phyloP scores from a whole-genome alignment of 2,329 filamentous ascomycete genomes.

The Sporothrix variecibatus region DNA sequence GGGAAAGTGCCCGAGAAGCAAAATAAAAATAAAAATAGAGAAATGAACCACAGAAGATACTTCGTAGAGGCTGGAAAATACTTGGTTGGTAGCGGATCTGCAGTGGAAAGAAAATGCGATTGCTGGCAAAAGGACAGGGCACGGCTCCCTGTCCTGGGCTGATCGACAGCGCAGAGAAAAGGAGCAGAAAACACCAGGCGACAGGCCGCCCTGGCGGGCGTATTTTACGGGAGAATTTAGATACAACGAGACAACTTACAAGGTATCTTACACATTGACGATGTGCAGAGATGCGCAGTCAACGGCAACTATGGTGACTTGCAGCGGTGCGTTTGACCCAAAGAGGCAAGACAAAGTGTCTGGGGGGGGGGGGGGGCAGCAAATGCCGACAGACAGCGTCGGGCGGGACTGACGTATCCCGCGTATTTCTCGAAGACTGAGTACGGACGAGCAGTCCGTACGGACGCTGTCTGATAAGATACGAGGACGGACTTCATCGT shows the following conservation, averaged over 20 bases:
- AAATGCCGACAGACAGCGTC: neutral
- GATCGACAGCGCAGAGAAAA: slow-evolving; percentile 1
- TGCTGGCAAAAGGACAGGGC: neutral
- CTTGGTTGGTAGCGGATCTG: neutral
- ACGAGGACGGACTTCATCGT: neutral
- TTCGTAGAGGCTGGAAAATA: neutral
- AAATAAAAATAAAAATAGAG: neutral
- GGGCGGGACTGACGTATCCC: neutral
- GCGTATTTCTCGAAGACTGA: neutral
- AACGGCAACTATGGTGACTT: too few relatives aligned
- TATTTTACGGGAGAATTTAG: too few relatives aligned
- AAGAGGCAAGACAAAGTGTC: neutral
- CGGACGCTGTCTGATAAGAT: neutral
- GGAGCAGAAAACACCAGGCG: neutral
- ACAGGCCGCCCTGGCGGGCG: neutral
- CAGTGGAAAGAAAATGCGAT: neutral
- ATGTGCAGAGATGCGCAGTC: too few relatives aligned
- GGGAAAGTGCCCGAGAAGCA: too few relatives aligned
- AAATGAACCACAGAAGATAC: neutral
- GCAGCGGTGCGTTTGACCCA: neutral
- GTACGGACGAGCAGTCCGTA: neutral
- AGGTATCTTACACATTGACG: too few relatives aligned
- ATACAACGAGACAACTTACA: too few relatives aligned
- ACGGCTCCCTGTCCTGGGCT: neutral
- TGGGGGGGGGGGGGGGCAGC: neutral